A percentile compares a stretch with the other conserved stretches of the same genome.
phyloP scores from a whole-genome alignment of 73 alveolate species.

The Paramecium bursaria region DNA sequence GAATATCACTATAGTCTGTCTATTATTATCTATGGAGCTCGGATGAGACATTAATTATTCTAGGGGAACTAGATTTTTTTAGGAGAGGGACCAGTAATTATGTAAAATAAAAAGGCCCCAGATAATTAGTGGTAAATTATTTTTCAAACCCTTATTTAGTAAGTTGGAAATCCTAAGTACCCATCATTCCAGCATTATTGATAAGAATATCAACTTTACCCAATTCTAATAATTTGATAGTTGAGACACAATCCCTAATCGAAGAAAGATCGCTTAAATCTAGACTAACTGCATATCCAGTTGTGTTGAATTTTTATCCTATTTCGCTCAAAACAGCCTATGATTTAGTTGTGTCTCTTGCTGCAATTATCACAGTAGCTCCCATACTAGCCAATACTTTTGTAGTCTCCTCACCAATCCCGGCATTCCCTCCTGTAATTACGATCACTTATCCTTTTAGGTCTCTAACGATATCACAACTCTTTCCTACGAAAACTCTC shows the following conservation, averaged over 20 bases:
- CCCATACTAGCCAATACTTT: constrained; percentile 16
- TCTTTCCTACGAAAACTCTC: constrained; percentile 17
- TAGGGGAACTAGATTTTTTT: constrained; percentile 24
- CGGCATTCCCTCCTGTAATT: constrained; percentile 57
- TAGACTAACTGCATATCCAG: too few species aligned
- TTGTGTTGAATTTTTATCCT: too few species aligned
- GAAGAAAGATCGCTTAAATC: too few species aligned
- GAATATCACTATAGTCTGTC: too few species aligned
- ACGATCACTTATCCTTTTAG: constrained; percentile 1
- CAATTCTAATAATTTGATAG: constrained; percentile 29
- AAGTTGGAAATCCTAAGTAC: not conserved
- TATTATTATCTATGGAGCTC: too few species aligned
- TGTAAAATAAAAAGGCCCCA: constrained; percentile 59
- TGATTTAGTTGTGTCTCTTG: constrained; percentile 12
- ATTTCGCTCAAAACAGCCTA: too few species aligned
- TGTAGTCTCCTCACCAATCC: constrained; percentile 55
- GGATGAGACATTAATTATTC: constrained; percentile 64
- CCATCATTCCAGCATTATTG: constrained; percentile 65
- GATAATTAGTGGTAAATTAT: constrained; percentile 44
- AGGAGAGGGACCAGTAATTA: constrained; percentile 2
- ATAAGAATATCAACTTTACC: constrained; percentile 56
- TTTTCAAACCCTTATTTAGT: constrained; percentile 55
- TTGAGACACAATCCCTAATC: not conserved
- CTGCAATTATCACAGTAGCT: constrained; percentile 31
- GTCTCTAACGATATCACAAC: not conserved